These are phyloP conservation scores for Petrea volubilis DNA, from an alignment of 257 asterid species.

Conservation along the genomic window DNA sequence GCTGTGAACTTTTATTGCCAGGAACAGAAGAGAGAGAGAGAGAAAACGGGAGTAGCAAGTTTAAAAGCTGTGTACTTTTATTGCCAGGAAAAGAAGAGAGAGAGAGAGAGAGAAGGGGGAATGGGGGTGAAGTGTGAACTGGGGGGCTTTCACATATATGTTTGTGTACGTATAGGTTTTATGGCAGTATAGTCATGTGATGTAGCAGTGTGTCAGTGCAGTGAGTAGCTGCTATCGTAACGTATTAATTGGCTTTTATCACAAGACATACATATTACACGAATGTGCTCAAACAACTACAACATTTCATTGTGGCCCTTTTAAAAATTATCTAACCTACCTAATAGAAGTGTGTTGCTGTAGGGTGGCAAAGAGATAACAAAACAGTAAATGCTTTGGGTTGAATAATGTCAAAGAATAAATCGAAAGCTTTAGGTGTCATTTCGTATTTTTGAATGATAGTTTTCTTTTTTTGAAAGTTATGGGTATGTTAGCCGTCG, in stretches of 20 bases:
- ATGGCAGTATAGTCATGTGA: conserved; percentile 37
- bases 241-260: conserved; percentile 17
- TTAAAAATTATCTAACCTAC: conserved; percentile 6
- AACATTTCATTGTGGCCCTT: conserved; percentile 11
- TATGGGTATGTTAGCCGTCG: background rate
- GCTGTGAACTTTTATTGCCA: background rate
- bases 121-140: background rate
- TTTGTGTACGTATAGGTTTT: background rate
- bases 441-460: background rate
- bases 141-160: background rate
- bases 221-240: conserved; percentile 20
- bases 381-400: background rate
- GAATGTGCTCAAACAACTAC: conserved; percentile 24
- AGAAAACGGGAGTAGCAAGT: background rate
- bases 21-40: too few species aligned
- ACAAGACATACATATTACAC: conserved; percentile 14
- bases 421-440: background rate
- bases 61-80: background rate
- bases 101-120: conserved; percentile 12
- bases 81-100: background rate
- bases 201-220: conserved; percentile 38
- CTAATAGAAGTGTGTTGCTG: background rate
- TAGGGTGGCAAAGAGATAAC: background rate
- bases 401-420: conserved; percentile 1
- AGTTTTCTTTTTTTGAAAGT: background rate